Percentiles rank a stretch among this genome's conserved stretches.
These are phyloP conservation scores for Podaxis sp. DNA, from an alignment of 768 basidiomycete genomes.

Conservation along the genomic window DNA sequence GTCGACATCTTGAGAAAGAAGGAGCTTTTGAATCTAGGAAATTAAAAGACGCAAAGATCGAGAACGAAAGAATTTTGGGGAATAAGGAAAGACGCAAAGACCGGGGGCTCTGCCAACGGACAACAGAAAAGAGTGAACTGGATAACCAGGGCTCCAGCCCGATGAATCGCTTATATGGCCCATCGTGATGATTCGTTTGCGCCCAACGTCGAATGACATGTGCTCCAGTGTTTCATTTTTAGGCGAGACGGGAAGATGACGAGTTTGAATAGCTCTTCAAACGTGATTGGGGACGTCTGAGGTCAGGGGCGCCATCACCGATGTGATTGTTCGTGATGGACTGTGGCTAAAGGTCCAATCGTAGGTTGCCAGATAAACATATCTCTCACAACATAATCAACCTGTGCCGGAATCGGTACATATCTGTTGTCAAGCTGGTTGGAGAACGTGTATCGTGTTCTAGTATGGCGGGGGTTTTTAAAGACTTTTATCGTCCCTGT, in stretches of 20 bases:
- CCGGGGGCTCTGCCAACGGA: slow-evolving; percentile 3
- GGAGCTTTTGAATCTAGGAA: not conserved
- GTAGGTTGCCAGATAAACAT: not conserved
- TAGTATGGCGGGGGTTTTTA: not conserved
- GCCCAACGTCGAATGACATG: not conserved
- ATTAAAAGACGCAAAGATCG: not conserved
- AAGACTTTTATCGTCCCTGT: not conserved
- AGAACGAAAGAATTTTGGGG: not conserved
- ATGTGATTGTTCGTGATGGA: not conserved
- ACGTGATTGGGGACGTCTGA: not conserved
- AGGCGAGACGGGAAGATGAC: not conserved
- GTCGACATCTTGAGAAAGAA: not conserved
- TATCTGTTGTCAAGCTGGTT: not conserved
- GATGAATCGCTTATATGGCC: not conserved
- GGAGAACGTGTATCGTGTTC: not conserved
- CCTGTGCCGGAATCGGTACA: not conserved
- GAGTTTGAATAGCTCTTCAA: not conserved
- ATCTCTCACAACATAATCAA: not conserved
- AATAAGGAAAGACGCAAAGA: not conserved
- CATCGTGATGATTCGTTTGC: not conserved
- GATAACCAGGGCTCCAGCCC: not conserved
- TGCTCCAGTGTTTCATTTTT: not conserved
- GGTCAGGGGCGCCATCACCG: not conserved
- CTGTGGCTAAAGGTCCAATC: not conserved
- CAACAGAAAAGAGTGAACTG: not conserved